phyloP scores from a whole-genome alignment of 257 asterid genomes.

The Plantago ovata region DNA sequence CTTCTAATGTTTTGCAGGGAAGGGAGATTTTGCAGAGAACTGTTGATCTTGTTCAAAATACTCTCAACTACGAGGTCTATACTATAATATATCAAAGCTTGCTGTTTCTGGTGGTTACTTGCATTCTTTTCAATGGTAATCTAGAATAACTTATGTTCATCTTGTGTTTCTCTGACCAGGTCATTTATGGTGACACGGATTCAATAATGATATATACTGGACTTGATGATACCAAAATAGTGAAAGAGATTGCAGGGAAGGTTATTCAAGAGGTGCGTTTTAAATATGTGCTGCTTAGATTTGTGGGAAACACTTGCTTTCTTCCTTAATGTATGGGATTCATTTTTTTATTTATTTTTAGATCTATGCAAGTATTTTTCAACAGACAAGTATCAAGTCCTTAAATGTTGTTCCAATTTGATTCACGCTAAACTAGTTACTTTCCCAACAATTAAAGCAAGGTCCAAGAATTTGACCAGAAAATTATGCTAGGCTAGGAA shows the following conservation, averaged over 20 bases:
- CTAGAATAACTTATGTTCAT: conserved; percentile 17
- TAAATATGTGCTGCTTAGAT: conserved; percentile 10
- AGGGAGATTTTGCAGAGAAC: conserved; percentile 94
- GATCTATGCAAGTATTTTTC: conserved; percentile 8
- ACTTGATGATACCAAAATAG: conserved; percentile 84
- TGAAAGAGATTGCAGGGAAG: conserved; percentile 72
- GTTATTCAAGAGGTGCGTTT: conserved; percentile 84
- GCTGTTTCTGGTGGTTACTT: conserved; percentile 11
- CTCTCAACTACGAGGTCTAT: conserved; percentile 75
- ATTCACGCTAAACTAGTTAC: not conserved
- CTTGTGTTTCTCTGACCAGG: conserved; percentile 43
- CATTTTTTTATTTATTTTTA: too few relatives aligned
- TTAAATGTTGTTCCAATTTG: conserved; percentile 5
- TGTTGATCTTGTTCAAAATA: conserved; percentile 84
- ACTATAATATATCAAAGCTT: conserved; percentile 17
- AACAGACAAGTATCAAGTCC: conserved; percentile 9
- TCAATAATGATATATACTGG: conserved; percentile 95
- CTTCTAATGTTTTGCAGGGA: conserved; percentile 53
- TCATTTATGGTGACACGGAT: conserved; percentile 95
- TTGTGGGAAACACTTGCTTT: conserved; percentile 12
- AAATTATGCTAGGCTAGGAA: conserved; percentile 16
- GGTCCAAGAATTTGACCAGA: conserved; percentile 14
- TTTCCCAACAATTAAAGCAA: conserved; percentile 12
- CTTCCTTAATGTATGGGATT: not conserved
- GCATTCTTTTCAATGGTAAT: conserved; percentile 17